Evolutionary conservation across 305 asterid species (phyloP).

Genomic region (Lippia alba): DNA sequence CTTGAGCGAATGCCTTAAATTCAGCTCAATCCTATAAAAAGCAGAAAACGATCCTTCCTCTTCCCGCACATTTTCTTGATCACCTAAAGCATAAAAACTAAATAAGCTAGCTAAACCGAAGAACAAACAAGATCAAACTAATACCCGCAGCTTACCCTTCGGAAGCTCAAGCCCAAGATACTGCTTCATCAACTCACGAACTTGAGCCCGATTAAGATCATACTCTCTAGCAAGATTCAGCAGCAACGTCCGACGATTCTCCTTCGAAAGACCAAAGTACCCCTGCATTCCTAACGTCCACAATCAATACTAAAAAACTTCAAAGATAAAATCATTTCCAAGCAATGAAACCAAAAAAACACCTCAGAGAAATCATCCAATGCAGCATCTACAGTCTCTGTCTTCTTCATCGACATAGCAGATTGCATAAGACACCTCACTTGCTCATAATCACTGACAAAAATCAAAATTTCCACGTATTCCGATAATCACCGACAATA

Average conservation of each 20-base stretch:
- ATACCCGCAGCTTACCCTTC: conserved; percentile 53
- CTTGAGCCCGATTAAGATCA: conserved; percentile 77
- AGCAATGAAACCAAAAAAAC: conserved; percentile 20
- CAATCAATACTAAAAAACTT: conserved; percentile 23
- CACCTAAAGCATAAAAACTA: conserved; percentile 45
- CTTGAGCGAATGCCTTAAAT: conserved; percentile 80
- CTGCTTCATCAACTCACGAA: conserved; percentile 81
- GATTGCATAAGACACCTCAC: conserved; percentile 73
- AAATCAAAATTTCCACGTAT: conserved; percentile 15
- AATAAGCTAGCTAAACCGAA: conserved; percentile 7
- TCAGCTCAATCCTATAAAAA: conserved; percentile 82
- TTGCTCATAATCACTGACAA: conserved; percentile 62
- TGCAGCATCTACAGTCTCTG: conserved; percentile 78
- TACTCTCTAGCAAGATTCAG: conserved; percentile 72
- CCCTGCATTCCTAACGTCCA: conserved; percentile 58
- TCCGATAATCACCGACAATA: no score
- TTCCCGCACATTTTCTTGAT: conserved; percentile 55
- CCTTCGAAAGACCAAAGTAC: conserved; percentile 66
- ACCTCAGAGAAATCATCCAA: conserved; percentile 84
- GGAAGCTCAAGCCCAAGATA: conserved; percentile 88
- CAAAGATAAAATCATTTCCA: conserved; percentile 5
- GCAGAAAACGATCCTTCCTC: conserved; percentile 76
- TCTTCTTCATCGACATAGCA: conserved; percentile 76
- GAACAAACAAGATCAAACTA: conserved; percentile 3
- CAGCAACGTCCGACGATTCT: conserved; percentile 60